Conservation (phyloP, 768 basidiomycete genomes). For the Lactarius trivialis region DNA sequence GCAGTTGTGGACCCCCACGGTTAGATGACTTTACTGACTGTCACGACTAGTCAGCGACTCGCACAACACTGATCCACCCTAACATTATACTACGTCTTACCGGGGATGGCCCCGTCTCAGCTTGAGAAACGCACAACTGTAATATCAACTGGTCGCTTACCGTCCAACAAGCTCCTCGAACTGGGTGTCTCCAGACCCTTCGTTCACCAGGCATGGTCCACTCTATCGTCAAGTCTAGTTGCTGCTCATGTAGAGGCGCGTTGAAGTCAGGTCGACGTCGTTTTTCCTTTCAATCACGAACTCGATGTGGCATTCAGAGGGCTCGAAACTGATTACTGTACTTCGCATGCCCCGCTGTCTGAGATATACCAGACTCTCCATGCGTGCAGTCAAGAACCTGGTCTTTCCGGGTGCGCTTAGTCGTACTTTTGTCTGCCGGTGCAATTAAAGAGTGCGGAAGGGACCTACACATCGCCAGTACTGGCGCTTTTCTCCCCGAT, state of each 20-base stretch:
- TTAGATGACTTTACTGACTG: too few species aligned
- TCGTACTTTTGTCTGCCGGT: slow-evolving; percentile 19
- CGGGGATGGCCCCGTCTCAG: slow-evolving; percentile 5
- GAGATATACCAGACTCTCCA: slow-evolving; percentile 37
- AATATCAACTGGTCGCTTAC: slow-evolving; percentile 19
- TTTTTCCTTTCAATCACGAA: slow-evolving; percentile 43
- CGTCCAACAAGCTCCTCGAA: slow-evolving; percentile 13
- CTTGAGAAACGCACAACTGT: slow-evolving; percentile 17
- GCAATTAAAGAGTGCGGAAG: background rate
- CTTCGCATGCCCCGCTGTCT: slow-evolving; percentile 38
- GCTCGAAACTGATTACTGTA: slow-evolving; percentile 41
- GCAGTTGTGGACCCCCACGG: too few species aligned
- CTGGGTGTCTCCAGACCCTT: slow-evolving; percentile 14
- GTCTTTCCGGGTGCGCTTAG: slow-evolving; percentile 12
- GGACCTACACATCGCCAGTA: slow-evolving; percentile 13
- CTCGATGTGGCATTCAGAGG: slow-evolving; percentile 37
- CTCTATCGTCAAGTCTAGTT: background rate
- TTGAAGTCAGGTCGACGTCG: slow-evolving; percentile 48
- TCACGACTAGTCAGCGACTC: too few species aligned
- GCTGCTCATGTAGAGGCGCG: background rate
- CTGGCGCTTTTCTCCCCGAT: slow-evolving; percentile 36
- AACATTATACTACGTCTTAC: background rate
- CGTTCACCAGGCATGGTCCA: slow-evolving; percentile 21
- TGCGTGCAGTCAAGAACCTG: slow-evolving; percentile 27
- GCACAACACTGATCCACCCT: too few species aligned